A percentile compares a stretch with the other conserved stretches of the same genome.
phyloP scores from a whole-genome alignment of 768 basidiomycete species.

The Leccinellum luteum region DNA sequence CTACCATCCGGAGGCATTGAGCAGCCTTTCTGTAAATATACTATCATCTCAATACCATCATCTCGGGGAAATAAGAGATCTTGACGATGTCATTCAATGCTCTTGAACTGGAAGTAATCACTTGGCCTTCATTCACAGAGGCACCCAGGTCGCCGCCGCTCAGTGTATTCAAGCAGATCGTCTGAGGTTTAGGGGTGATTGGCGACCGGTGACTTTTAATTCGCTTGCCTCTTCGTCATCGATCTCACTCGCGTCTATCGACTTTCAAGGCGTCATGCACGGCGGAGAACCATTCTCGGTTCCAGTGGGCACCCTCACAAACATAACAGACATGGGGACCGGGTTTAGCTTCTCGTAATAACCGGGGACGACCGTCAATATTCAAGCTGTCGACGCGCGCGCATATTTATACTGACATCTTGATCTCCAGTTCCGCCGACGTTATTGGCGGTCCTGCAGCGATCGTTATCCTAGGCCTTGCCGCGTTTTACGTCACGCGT shows the following conservation, averaged over 20 bases:
- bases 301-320: slow-evolving; percentile 40
- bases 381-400: background rate
- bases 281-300: slow-evolving; percentile 42
- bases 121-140: too few species aligned
- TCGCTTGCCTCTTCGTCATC: background rate
- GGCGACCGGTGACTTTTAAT: slow-evolving; percentile 38
- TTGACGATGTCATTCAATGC: too few species aligned
- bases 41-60: too few species aligned
- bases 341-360: slow-evolving; percentile 65
- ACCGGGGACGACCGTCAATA: slow-evolving; percentile 50
- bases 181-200: too few species aligned
- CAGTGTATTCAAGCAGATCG: too few species aligned
- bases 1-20: too few species aligned
- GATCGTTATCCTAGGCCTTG: slow-evolving; percentile 38
- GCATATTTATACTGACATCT: slow-evolving; percentile 1
- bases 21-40: too few species aligned
- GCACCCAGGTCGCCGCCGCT: too few species aligned
- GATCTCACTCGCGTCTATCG: slow-evolving; percentile 26
- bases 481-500: slow-evolving; percentile 45
- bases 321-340: slow-evolving; percentile 43
- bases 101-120: too few species aligned
- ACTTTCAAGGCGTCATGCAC: slow-evolving; percentile 71
- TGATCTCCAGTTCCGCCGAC: slow-evolving; percentile 33
- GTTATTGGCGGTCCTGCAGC: slow-evolving; percentile 55
- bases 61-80: too few species aligned